A percentile compares a stretch with the other conserved stretches of the same genome.
These are phyloP conservation scores for Silene noctiflora DNA, from an alignment of 179 eudicot species.

Conservation along the genomic window DNA sequence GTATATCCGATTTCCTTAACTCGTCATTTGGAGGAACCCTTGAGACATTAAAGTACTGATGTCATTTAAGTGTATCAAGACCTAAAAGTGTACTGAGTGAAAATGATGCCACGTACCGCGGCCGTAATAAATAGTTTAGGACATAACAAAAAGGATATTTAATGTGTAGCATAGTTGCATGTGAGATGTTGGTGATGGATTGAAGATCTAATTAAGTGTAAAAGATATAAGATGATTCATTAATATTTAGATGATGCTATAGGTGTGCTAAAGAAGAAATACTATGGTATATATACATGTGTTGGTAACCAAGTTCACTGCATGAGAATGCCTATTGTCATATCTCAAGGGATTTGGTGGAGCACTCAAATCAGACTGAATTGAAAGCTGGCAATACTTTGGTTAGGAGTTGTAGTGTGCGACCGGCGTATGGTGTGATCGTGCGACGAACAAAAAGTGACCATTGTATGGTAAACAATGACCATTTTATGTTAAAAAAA, in stretches of 20 bases:
- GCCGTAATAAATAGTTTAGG: conserved; percentile 11
- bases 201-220: not conserved
- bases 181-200: conserved; percentile 17
- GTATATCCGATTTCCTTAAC: not conserved
- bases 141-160: not conserved
- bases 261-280: not conserved
- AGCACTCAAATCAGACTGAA: conserved; percentile 19
- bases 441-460: too few relatives aligned
- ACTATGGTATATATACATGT: conserved; percentile 15
- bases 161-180: conserved; percentile 11
- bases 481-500: too few relatives aligned
- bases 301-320: conserved; percentile 25
- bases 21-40: not conserved
- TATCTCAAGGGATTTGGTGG: conserved; percentile 19
- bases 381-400: conserved; percentile 25
- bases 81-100: conserved; percentile 7
- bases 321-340: conserved; percentile 20
- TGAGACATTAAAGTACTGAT: not conserved
- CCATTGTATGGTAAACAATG: too few relatives aligned
- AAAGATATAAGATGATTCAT: conserved; percentile 6
- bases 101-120: conserved; percentile 5
- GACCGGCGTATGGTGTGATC: too few relatives aligned
- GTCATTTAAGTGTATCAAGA: conserved; percentile 6
- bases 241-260: conserved; percentile 1
- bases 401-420: conserved; percentile 12